Conservation (phyloP, 352 stramenopile species). For the Phytophthora ramorum region DNA sequence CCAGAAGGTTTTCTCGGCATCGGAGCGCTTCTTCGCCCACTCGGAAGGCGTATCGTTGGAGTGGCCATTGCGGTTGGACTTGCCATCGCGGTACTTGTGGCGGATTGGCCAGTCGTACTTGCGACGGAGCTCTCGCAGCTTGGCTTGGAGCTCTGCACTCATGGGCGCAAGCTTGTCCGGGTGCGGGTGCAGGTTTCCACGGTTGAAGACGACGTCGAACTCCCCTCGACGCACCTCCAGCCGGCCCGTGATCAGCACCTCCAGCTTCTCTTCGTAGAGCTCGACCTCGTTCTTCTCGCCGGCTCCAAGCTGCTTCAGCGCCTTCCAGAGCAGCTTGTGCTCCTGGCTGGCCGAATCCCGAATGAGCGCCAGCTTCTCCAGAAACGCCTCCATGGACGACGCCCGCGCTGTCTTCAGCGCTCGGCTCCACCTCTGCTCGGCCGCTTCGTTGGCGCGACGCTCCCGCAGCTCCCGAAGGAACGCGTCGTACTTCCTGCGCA, state of each 20-base stretch:
- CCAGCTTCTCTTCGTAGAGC: conserved; percentile 59
- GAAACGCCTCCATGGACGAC: conserved; percentile 41
- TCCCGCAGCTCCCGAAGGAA: conserved; percentile 55
- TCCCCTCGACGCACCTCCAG: conserved; percentile 15
- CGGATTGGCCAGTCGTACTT: conserved; percentile 41
- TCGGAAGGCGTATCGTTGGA: conserved; percentile 56
- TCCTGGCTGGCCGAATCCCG: conserved; percentile 39
- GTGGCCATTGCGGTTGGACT: conserved; percentile 48
- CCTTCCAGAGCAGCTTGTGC: conserved; percentile 61
- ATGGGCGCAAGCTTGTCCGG: conserved; percentile 52
- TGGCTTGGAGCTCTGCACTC: conserved; percentile 42
- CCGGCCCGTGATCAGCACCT: conserved; percentile 59
- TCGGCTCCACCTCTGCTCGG: conserved; percentile 49
- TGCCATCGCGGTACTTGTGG: conserved; percentile 54
- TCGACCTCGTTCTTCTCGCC: conserved; percentile 30
- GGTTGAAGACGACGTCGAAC: conserved; percentile 63
- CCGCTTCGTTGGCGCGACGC: conserved; percentile 41
- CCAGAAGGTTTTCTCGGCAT: conserved; percentile 42
- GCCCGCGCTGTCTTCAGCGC: conserved; percentile 39
- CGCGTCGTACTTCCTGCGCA: conserved; percentile 61
- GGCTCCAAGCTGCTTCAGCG: conserved; percentile 40
- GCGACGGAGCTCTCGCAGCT: conserved; percentile 39
- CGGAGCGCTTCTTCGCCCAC: conserved; percentile 47
- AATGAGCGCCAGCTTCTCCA: conserved; percentile 29
- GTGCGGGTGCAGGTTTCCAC: conserved; percentile 64